These are phyloP conservation scores for Gossypium gossypioides DNA, from an alignment of 441 rosid species.

Conservation along the genomic window DNA sequence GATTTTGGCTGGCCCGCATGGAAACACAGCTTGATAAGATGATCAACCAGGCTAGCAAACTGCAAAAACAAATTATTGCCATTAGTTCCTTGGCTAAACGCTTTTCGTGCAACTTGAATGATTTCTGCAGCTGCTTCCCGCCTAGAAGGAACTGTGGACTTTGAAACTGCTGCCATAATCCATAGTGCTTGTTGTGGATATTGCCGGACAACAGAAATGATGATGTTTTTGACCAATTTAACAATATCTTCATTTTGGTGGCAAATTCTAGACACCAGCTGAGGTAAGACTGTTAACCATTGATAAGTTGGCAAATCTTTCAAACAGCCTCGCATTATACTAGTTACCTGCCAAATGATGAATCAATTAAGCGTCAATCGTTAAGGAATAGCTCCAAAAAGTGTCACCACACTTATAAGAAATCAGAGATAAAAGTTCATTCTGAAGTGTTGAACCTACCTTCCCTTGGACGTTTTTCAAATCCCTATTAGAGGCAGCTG, in stretches of 20 bases:
- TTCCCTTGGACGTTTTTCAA: constrained; percentile 58
- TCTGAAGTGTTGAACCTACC: constrained; percentile 34
- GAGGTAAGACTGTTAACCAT: constrained; percentile 94
- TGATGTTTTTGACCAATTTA: constrained; percentile 64
- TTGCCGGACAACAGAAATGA: constrained; percentile 74
- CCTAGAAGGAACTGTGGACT: constrained; percentile 87
- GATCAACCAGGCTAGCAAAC: constrained; percentile 85
- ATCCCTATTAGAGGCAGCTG: constrained; percentile 56
- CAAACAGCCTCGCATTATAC: constrained; percentile 85
- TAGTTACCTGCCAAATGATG: constrained; percentile 56
- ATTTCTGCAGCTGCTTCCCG: constrained; percentile 95
- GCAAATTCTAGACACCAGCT: constrained; percentile 94
- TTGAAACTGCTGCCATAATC: constrained; percentile 98
- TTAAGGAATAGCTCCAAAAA: constrained; percentile 4
- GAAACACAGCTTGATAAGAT: constrained; percentile 84
- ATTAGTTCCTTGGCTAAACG: constrained; percentile 60
- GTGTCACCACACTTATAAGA: background rate
- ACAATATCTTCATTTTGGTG: constrained; percentile 92
- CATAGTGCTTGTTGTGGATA: constrained; percentile 96
- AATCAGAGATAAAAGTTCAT: constrained; percentile 10
- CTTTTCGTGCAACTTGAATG: constrained; percentile 84
- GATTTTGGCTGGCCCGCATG: constrained; percentile 84
- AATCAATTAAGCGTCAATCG: background rate
- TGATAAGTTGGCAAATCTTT: constrained; percentile 96
- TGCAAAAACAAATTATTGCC: constrained; percentile 74